These are phyloP conservation scores for Gossypium mustelinum DNA, from an alignment of 345 rosid species.

Conservation along the genomic window DNA sequence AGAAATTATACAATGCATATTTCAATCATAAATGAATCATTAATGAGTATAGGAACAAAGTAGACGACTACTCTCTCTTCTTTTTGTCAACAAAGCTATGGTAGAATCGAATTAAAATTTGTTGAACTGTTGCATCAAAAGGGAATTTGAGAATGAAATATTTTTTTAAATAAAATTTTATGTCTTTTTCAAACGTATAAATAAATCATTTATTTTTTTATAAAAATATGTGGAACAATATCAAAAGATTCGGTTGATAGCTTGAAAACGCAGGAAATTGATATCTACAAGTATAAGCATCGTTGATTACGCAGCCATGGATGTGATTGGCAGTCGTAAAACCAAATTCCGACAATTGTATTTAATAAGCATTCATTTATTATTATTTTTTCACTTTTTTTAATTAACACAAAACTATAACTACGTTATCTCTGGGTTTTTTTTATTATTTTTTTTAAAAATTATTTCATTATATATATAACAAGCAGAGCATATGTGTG, in stretches of 20 bases:
- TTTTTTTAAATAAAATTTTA: constrained; percentile 8
- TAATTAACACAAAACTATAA: no score
- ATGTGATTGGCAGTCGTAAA: constrained; percentile 31
- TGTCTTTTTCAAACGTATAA: constrained; percentile 36
- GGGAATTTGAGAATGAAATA: constrained; percentile 24
- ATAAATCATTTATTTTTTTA: not conserved
- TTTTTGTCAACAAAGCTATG: no score
- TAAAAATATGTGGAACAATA: constrained; percentile 15
- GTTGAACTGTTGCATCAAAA: constrained; percentile 16
- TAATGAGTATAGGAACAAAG: no score
- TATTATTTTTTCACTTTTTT: no score
- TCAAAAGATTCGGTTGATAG: constrained; percentile 55
- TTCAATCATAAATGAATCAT: no score
- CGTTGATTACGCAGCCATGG: constrained; percentile 28
- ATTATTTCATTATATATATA: no score
- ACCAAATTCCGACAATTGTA: constrained; percentile 2
- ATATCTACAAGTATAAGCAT: constrained; percentile 70
- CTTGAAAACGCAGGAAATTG: constrained; percentile 64
- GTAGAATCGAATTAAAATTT: no score
- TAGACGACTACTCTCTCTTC: no score
- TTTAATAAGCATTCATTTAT: not conserved
- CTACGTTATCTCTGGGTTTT: no score
- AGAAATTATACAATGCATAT: no score
- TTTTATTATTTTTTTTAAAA: no score
- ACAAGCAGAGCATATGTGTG: no score